These are phyloP conservation scores for Drechslera avenae DNA, from an alignment of 2,329 filamentous ascomycete species.

Conservation along the genomic window DNA sequence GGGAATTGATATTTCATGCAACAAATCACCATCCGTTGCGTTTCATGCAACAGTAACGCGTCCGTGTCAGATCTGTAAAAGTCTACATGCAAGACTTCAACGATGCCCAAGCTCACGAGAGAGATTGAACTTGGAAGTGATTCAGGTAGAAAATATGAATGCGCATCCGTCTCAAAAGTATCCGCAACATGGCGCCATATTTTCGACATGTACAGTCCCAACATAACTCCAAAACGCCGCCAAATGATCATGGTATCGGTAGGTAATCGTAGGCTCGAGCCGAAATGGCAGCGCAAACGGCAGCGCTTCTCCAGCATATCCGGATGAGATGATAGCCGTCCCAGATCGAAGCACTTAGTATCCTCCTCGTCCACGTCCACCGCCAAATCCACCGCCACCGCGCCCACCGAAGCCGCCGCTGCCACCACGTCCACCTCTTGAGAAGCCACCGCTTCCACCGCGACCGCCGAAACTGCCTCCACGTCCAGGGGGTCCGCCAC, in stretches of 20 bases:
- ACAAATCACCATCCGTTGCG: neutral
- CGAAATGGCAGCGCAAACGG: slow-evolving; percentile 24
- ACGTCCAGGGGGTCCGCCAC: slow-evolving; percentile 47
- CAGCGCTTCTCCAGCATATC: slow-evolving; percentile 16
- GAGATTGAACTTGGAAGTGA: slow-evolving; percentile 10
- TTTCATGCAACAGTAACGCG: neutral
- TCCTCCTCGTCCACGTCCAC: slow-evolving; percentile 38
- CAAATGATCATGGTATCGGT: slow-evolving; percentile 42
- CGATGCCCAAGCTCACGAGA: slow-evolving; percentile 5
- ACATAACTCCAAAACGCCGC: slow-evolving; percentile 41
- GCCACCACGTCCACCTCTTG: slow-evolving; percentile 45
- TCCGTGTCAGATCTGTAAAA: neutral
- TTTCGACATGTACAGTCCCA: slow-evolving; percentile 32
- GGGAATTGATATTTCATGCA: too few species aligned
- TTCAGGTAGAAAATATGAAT: slow-evolving; percentile 15
- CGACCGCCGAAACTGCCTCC: slow-evolving; percentile 45
- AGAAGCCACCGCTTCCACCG: slow-evolving; percentile 35
- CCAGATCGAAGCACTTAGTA: slow-evolving; percentile 28
- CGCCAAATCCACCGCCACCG: slow-evolving; percentile 30
- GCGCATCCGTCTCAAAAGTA: slow-evolving; percentile 10
- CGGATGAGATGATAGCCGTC: slow-evolving; percentile 11
- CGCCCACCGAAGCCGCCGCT: slow-evolving; percentile 53
- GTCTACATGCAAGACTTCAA: neutral
- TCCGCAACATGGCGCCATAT: slow-evolving; percentile 29
- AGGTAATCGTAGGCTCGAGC: slow-evolving; percentile 30